Percentiles rank a stretch among this genome's conserved stretches.
Evolutionary conservation across 2,329 filamentous ascomycete species (phyloP).

Genomic region (Fonsecaea pugnacius): DNA sequence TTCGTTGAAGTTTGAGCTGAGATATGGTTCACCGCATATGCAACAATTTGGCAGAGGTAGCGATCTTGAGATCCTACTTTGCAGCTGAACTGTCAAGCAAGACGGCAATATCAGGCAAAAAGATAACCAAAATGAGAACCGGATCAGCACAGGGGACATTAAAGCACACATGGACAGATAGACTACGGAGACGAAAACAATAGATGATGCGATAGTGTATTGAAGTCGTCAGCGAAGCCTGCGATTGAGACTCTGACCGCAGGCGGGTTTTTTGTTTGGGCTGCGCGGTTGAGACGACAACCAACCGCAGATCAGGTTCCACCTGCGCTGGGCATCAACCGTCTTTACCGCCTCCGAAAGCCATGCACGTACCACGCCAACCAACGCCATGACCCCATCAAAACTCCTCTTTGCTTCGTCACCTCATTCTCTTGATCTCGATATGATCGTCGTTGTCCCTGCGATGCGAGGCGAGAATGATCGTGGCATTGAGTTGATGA

Average conservation of each 20-base stretch:
- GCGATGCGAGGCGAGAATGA: neutral
- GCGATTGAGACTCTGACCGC: conserved; percentile 2
- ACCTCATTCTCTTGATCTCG: no score
- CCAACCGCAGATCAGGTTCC: conserved; percentile 6
- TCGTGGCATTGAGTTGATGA: neutral
- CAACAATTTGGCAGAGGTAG: neutral
- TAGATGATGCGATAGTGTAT: neutral
- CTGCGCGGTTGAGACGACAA: conserved; percentile 26
- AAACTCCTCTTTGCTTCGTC: neutral
- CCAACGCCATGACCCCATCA: neutral
- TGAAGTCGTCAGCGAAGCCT: neutral
- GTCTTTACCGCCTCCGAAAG: neutral
- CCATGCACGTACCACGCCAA: no score
- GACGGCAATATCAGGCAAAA: neutral
- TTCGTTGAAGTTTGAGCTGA: conserved; percentile 7
- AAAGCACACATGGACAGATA: neutral
- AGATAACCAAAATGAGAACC: neutral
- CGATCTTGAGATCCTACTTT: conserved; percentile 6
- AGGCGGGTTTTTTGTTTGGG: conserved; percentile 26
- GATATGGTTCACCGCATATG: conserved; percentile 24
- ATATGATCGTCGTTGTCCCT: no score
- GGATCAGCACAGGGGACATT: neutral
- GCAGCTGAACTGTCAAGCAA: neutral
- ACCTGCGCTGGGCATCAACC: conserved; percentile 2
- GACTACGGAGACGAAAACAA: neutral